A percentile compares a stretch with the other conserved stretches of the same genome.
Conservation (phyloP, 2,329 filamentous ascomycete genomes). For the Calonectria montana region DNA sequence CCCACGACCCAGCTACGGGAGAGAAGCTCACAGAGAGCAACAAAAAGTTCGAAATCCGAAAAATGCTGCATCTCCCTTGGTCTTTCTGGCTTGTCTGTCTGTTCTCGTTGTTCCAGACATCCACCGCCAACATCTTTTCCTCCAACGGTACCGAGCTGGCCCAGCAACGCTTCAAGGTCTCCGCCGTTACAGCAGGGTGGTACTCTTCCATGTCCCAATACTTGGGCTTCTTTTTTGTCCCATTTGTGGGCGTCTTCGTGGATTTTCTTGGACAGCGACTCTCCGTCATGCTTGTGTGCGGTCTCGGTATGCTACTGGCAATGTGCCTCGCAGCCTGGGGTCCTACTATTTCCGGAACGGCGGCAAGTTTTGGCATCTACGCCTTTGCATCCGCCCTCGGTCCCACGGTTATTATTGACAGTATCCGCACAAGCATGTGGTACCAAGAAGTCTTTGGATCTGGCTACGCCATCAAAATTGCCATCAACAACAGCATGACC, state of each 20-base stretch:
- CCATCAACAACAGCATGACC: conserved; percentile 72
- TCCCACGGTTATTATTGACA: conserved; percentile 69
- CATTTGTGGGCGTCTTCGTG: conserved; percentile 65
- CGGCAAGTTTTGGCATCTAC: conserved; percentile 69
- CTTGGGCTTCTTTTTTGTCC: conserved; percentile 67
- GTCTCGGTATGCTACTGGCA: conserved; percentile 59
- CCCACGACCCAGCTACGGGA: conserved; percentile 66
- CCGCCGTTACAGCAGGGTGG: conserved; percentile 68
- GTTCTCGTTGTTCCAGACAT: conserved; percentile 70
- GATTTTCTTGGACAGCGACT: conserved; percentile 67
- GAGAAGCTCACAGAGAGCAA: conserved; percentile 70
- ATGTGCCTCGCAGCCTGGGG: conserved; percentile 68
- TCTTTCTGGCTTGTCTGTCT: conserved; percentile 66
- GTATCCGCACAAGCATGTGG: conserved; percentile 70
- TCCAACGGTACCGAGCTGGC: conserved; percentile 72
- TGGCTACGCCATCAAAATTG: conserved; percentile 70
- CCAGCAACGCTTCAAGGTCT: conserved; percentile 68
- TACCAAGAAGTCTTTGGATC: conserved; percentile 70
- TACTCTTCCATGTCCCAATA: conserved; percentile 69
- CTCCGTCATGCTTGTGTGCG: conserved; percentile 64
- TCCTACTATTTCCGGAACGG: conserved; percentile 60
- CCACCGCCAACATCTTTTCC: conserved; percentile 63
- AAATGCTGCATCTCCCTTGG: conserved; percentile 69
- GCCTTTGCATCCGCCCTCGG: conserved; percentile 67
- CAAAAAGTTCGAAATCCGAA: conserved; percentile 65